phyloP scores from a whole-genome alignment of 2,329 filamentous ascomycete genomes.

The Alternaria sp. region DNA sequence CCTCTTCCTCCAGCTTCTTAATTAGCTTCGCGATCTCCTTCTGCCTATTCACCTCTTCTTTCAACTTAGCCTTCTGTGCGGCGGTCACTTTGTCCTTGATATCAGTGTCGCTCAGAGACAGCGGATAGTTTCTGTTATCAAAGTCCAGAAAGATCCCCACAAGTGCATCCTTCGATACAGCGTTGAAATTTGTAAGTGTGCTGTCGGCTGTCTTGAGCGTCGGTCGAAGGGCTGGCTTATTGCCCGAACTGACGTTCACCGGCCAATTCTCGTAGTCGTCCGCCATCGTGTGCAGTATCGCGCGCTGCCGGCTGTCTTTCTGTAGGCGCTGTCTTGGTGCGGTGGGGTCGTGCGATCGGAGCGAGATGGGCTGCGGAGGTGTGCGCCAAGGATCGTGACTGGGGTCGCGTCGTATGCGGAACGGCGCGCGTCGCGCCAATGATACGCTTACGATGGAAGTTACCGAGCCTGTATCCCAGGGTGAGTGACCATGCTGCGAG shows the following conservation, averaged over 20 bases:
- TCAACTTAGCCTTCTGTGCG: not conserved
- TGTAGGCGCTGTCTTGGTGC: not conserved
- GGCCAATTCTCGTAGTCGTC: not conserved
- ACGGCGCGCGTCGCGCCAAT: not conserved
- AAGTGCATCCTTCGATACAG: not conserved
- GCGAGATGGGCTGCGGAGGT: not conserved
- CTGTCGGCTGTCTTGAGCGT: not conserved
- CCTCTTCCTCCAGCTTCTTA: not conserved
- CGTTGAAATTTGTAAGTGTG: not conserved
- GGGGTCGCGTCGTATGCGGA: not conserved
- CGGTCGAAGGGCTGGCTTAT: not conserved
- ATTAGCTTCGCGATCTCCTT: not conserved
- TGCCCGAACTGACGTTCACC: not conserved
- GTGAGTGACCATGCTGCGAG: not conserved
- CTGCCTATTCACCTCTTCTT: not conserved
- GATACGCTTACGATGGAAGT: not conserved
- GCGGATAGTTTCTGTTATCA: not conserved
- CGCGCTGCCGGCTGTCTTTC: not conserved
- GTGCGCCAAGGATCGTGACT: not conserved
- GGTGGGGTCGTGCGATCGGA: rapidly evolving
- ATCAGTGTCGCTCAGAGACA: not conserved
- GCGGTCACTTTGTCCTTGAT: not conserved
- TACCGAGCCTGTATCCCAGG: not conserved
- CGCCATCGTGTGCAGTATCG: not conserved
- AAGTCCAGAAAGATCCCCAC: not conserved